Base-by-base conservation (phyloP, 2,329 filamentous ascomycete species). In the Cytospora chrysosperma region DNA sequence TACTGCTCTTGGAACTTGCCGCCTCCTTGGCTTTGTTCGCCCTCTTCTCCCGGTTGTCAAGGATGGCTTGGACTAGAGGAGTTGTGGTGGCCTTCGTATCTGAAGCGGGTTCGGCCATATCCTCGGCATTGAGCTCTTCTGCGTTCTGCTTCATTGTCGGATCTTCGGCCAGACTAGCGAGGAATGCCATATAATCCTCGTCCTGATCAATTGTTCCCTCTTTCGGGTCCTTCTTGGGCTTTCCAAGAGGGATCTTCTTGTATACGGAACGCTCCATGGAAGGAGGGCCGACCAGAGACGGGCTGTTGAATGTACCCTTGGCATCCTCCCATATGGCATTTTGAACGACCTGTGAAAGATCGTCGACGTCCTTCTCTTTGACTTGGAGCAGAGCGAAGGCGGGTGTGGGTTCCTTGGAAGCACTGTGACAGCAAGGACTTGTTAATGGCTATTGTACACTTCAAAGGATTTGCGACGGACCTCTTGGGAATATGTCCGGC, bases 141-240 rank as follows among this genome's bases (percentile, higher is more conserved):
- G 85, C 82, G 58, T 81, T 84, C 6, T 78, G 70, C 1, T 78
- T 77, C 10, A 76, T 61, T 19, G 63, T 75, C 1, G 85, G 85
- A 69, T 96, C 54, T 34, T 65, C 92, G 1, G 93, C 96, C 54
- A 98, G 83, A 60, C 86, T 90, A 74, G 96, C 91, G 9, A 99
- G 83, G 74, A 98, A 99, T 28, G 88, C 87, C 80, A 97, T 96
- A 70, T 97, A 99, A 70, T 98, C 95, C 0, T 92, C 88, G 72
- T 99, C 95, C 73, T 97, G 93, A 71, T 99, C 95, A 69, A 99
- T 98, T 3, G 93, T 97, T 59, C 94, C 95, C 74, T 97, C 92
- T 17, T 93, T 88, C 59, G 88, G 87, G 79, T 99, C 95, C 60
- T 87, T 85, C 37, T 92, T 88, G 56, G 86, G 85, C 74, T 91